phyloP scores from a whole-genome alignment of 106 monocot species.

The Posidonia australis region DNA sequence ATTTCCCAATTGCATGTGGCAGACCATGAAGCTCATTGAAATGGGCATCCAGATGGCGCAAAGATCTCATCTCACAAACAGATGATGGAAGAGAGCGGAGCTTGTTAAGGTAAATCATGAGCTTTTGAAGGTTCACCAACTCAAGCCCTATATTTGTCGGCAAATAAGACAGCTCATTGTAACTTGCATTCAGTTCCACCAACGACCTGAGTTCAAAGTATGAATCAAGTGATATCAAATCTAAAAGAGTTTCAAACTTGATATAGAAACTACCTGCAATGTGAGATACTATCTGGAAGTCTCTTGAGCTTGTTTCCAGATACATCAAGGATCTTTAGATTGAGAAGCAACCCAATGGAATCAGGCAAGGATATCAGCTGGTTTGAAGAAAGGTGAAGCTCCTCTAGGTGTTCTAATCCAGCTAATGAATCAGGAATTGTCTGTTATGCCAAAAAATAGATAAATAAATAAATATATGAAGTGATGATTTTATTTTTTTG shows the following conservation, averaged over 20 bases:
- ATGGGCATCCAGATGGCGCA: conserved; percentile 65
- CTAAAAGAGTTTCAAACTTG: neutral
- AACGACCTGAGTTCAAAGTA: conserved; percentile 39
- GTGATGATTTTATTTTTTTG: too few relatives aligned
- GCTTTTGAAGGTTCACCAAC: conserved; percentile 54
- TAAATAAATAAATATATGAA: too few relatives aligned
- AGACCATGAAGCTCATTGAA: conserved; percentile 82
- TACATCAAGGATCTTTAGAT: conserved; percentile 71
- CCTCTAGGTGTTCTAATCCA: conserved; percentile 59
- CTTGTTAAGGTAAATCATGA: conserved; percentile 68
- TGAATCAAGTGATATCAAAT: neutral
- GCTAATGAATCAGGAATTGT: conserved; percentile 77
- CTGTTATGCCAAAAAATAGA: conserved; percentile 32
- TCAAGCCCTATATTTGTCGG: conserved; percentile 86
- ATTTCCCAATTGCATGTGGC: conserved; percentile 59
- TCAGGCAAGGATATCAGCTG: conserved; percentile 62
- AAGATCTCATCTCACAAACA: conserved; percentile 55
- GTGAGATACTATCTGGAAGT: conserved; percentile 78
- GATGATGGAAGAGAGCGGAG: conserved; percentile 83
- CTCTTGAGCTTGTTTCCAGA: conserved; percentile 82
- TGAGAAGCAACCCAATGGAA: conserved; percentile 73
- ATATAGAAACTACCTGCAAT: conserved; percentile 53
- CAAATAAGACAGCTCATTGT: conserved; percentile 61
- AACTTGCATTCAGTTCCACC: conserved; percentile 85
- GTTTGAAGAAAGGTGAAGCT: conserved; percentile 65